A percentile compares a stretch with the other conserved stretches of the same genome.
phyloP scores from a whole-genome alignment of 495 filamentous ascomycete genomes.

The Talaromyces wortmannii region DNA sequence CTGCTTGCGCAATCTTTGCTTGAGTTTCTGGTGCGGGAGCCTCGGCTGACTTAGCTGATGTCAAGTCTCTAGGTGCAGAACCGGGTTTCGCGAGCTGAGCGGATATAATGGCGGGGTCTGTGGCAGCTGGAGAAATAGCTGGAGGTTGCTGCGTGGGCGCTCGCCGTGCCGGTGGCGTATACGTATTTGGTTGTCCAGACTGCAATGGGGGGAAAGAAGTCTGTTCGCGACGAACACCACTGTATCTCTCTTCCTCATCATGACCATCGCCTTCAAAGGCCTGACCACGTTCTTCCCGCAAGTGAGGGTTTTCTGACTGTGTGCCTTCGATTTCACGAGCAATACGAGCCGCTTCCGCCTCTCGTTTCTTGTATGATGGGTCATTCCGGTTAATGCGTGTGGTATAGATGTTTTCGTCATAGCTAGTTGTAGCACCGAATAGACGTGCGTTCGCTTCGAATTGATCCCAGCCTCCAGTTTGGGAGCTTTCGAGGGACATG shows the following conservation, averaged over 20 bases:
- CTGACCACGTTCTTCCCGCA: conserved; percentile 83
- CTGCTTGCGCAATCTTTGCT: neutral
- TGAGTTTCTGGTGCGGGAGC: conserved; percentile 4
- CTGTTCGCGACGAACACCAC: conserved; percentile 75
- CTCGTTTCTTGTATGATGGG: conserved; percentile 69
- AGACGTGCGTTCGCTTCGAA: conserved; percentile 84
- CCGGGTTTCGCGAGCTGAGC: conserved; percentile 57
- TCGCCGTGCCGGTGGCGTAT: conserved; percentile 82
- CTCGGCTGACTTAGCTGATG: conserved; percentile 10
- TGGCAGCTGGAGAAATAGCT: conserved; percentile 39
- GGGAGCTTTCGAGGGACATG: conserved; percentile 58
- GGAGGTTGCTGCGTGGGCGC: conserved; percentile 56
- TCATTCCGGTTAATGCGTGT: conserved; percentile 78
- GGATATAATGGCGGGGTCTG: conserved; percentile 78
- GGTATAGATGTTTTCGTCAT: conserved; percentile 92
- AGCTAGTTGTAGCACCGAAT: conserved; percentile 80
- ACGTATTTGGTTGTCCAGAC: conserved; percentile 62
- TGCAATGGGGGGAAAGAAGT: conserved; percentile 61
- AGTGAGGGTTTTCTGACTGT: conserved; percentile 63
- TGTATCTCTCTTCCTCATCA: conserved; percentile 94
- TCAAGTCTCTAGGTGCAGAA: conserved; percentile 15
- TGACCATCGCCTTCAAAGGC: conserved; percentile 60
- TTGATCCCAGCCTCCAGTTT: conserved; percentile 73
- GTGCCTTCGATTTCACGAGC: conserved; percentile 84
- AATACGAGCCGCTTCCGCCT: conserved; percentile 72